Base-by-base conservation (phyloP, 768 basidiomycete species). In the Psilocybe tampanensis region DNA sequence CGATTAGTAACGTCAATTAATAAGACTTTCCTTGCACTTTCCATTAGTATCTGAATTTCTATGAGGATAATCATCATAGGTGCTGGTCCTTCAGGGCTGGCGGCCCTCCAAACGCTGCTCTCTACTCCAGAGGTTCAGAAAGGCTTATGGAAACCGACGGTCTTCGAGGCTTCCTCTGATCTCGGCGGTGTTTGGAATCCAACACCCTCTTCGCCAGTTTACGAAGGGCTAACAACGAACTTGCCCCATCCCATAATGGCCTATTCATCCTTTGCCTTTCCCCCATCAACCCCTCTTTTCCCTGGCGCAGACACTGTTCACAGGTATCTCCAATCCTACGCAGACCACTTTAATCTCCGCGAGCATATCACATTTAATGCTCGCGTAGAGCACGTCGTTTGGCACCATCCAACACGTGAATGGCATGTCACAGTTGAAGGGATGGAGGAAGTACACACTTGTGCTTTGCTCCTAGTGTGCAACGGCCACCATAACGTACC, bases 191-290 rank as follows among this genome's bases (percentile, higher is more conserved):
- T 94, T 52, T 94, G 93, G 93, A 91, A 36, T 19, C 43, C 82
- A 32, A 83, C 83, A 7, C 89, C 89, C 1, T 64, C 80, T 29
- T 88, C 89, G 1, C 84, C 92, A 1, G 65, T 92, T 8, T 94
- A 94, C 64, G 88, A 93, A 64, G 87, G 88, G 0, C 74, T 94
- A 12, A 88, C 87, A n/a, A 88, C 92, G 1, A 94, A 94, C 63
- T 67, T 94, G 4, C 89, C 92, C 0, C 89, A 93, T 61, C 88
- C 88, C 1, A 56, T 86, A 47, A 94, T 94, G 92, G 81, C 81
- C 2, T 93, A 77, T 62, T 73, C 79, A 1, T 80, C 79, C 44
- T 85, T 82, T 64, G 64, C 77, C 1, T 93, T 92, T 64, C 89
- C 89, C 0, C 86, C 89, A 0, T 83, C 81, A 2, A 92, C 91